phyloP scores from a whole-genome alignment of 495 filamentous ascomycete species.

The Tuber calosporum region DNA sequence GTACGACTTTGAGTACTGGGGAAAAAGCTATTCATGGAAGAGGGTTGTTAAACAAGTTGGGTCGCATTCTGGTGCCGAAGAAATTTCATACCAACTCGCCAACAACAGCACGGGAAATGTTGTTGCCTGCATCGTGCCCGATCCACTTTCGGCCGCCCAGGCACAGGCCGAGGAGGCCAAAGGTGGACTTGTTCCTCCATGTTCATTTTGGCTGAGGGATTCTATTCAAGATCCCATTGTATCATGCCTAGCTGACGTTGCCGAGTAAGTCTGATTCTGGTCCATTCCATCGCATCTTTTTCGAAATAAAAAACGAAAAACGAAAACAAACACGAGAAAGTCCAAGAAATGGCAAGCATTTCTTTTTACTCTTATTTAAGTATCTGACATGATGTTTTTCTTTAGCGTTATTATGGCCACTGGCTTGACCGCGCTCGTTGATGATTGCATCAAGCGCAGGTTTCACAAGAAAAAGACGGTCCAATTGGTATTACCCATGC shows the following conservation, averaged over 20 bases:
- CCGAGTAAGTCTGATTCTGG: conserved; percentile 66
- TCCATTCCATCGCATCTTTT: conserved; percentile 21
- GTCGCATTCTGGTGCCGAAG: conserved; percentile 47
- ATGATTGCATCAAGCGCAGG: conserved; percentile 79
- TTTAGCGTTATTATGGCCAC: conserved; percentile 78
- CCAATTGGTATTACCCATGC: conserved; percentile 51
- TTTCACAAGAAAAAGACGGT: conserved; percentile 62
- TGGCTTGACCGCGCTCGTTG: conserved; percentile 80
- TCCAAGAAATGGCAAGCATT: conserved; percentile 17
- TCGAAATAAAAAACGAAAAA: conserved; percentile 15
- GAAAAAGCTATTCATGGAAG: conserved; percentile 76
- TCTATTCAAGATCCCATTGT: conserved; percentile 36
- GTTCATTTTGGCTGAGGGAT: conserved; percentile 81
- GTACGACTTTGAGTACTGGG: conserved; percentile 92
- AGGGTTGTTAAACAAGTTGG: conserved; percentile 55
- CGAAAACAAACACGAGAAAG: neutral
- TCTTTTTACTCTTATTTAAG: conserved; percentile 4
- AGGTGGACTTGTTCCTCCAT: conserved; percentile 88
- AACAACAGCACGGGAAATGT: conserved; percentile 54
- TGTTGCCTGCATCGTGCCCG: conserved; percentile 81
- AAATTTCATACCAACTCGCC: conserved; percentile 70
- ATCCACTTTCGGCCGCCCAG: conserved; percentile 62
- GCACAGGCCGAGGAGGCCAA: conserved; percentile 64
- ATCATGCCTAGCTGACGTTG: conserved; percentile 60
- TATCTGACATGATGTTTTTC: conserved; percentile 24